These are phyloP conservation scores for Fusarium keratoplasticum DNA, from an alignment of 2,329 filamentous ascomycete genomes.

Conservation along the genomic window DNA sequence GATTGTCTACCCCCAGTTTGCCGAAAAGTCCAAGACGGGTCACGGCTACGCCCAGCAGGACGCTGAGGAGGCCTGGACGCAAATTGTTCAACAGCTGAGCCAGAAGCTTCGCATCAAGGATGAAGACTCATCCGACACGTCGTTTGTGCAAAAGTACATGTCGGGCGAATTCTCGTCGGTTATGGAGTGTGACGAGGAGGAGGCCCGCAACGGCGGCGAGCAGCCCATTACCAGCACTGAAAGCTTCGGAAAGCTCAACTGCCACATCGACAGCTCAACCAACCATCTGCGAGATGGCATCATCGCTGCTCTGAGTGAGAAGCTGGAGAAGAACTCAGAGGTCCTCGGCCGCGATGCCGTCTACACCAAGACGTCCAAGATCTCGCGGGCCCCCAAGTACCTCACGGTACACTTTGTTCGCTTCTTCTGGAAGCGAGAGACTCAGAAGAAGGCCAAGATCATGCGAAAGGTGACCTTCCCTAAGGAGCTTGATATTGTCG, in stretches of 20 bases:
- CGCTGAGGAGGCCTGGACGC: constrained; percentile 97
- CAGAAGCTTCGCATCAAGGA: constrained; percentile 79
- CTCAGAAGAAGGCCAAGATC: constrained; percentile 98
- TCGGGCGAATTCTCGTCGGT: constrained; percentile 82
- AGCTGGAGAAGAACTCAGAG: constrained; percentile 90
- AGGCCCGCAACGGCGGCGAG: constrained; percentile 80
- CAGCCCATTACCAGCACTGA: constrained; percentile 76
- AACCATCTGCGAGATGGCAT: constrained; percentile 95
- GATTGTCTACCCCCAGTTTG: constrained; percentile 88
- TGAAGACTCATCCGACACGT: constrained; percentile 62
- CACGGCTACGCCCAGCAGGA: constrained; percentile 96
- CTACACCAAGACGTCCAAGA: constrained; percentile 93
- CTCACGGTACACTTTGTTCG: constrained; percentile 97
- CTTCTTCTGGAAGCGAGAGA: constrained; percentile 97
- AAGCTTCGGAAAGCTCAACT: constrained; percentile 91
- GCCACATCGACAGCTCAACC: constrained; percentile 88
- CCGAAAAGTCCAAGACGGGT: constrained; percentile 85
- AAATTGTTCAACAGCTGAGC: constrained; percentile 86
- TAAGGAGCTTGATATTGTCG: constrained; percentile 89
- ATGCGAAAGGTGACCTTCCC: constrained; percentile 99
- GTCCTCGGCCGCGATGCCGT: constrained; percentile 80
- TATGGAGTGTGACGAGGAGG: constrained; percentile 85
- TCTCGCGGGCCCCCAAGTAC: constrained; percentile 92
- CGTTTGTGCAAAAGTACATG: constrained; percentile 93
- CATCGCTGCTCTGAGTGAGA: constrained; percentile 81